These are phyloP conservation scores for Lupinus albus DNA, from an alignment of 306 rosid genomes.

Conservation along the genomic window DNA sequence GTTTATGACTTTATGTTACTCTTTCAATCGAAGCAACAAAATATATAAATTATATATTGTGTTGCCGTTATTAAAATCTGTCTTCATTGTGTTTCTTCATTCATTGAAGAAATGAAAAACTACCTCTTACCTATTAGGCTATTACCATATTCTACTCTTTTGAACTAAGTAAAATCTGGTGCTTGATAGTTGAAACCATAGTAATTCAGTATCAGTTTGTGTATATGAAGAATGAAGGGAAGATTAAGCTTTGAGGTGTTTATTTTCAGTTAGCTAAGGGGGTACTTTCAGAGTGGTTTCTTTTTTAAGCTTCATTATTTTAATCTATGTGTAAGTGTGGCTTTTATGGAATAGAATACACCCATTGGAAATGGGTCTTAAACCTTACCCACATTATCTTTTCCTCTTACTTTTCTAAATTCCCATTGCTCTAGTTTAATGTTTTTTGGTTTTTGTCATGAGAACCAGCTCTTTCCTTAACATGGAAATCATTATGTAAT, in stretches of 20 bases:
- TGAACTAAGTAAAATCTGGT: constrained; percentile 37
- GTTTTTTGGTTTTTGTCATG: constrained; percentile 24
- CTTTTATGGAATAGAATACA: constrained; percentile 29
- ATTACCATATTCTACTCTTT: constrained; percentile 37
- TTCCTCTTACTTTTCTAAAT: constrained; percentile 20
- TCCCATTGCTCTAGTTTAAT: constrained; percentile 29
- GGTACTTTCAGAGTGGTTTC: constrained; percentile 56
- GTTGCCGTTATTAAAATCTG: constrained; percentile 44
- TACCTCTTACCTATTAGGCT: constrained; percentile 28
- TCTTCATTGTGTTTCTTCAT: not conserved
- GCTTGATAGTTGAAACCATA: not conserved
- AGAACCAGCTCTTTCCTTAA: constrained; percentile 34
- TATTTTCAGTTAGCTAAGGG: constrained; percentile 56
- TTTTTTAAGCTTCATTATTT: constrained; percentile 41
- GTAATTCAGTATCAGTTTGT: too few species aligned
- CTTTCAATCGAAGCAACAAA: constrained; percentile 51
- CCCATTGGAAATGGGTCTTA: constrained; percentile 36
- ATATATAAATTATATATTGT: too few species aligned
- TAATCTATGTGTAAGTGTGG: constrained; percentile 36
- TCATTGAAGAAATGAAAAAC: constrained; percentile 33
- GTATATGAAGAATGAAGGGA: too few species aligned
- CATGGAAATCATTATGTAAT: constrained; percentile 11
- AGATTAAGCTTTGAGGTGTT: constrained; percentile 12
- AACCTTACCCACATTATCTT: constrained; percentile 43
- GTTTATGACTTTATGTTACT: not conserved